Evolutionary conservation across 108 stramenopile genomes (phyloP).

Genomic region (Pseudonitzschia multiseries): DNA sequence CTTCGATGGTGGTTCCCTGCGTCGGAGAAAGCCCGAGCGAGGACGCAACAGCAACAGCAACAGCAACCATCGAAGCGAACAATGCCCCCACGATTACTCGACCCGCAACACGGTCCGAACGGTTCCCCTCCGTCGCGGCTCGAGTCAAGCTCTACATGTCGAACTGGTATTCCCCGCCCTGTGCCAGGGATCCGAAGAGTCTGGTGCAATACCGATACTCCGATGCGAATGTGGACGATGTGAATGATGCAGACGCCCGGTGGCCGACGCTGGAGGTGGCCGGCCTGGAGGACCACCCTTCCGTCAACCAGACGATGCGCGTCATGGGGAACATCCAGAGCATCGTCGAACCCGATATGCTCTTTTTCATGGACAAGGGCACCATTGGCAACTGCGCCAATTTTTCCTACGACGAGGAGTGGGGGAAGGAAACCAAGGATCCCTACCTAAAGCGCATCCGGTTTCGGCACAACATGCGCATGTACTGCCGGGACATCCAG

Average conservation of each 20-base stretch:
- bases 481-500: slow-evolving; percentile 54
- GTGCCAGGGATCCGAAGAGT: slow-evolving; percentile 17
- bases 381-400: slow-evolving; percentile 40
- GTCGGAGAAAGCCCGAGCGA: background rate
- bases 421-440: slow-evolving; percentile 8
- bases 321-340: slow-evolving; percentile 22
- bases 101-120: slow-evolving; percentile 30
- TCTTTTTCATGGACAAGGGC: slow-evolving; percentile 43
- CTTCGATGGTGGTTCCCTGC: background rate
- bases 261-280: slow-evolving; percentile 29
- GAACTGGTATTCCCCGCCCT: slow-evolving; percentile 68
- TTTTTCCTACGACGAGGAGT: slow-evolving; percentile 21
- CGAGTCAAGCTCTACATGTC: slow-evolving; percentile 67
- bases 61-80: background rate
- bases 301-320: slow-evolving; percentile 27
- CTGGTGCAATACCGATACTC: slow-evolving; percentile 19
- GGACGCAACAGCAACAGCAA: background rate
- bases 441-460: slow-evolving; percentile 22
- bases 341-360: slow-evolving; percentile 40
- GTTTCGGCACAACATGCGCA: slow-evolving; percentile 49
- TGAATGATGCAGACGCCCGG: background rate
- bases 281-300: slow-evolving; percentile 16
- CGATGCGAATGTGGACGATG: slow-evolving; percentile 1
- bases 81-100: background rate
- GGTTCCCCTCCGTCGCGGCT: slow-evolving; percentile 73